Base-by-base conservation (phyloP, 2,329 filamentous ascomycete species). In the Botrytis hyacinthi region DNA sequence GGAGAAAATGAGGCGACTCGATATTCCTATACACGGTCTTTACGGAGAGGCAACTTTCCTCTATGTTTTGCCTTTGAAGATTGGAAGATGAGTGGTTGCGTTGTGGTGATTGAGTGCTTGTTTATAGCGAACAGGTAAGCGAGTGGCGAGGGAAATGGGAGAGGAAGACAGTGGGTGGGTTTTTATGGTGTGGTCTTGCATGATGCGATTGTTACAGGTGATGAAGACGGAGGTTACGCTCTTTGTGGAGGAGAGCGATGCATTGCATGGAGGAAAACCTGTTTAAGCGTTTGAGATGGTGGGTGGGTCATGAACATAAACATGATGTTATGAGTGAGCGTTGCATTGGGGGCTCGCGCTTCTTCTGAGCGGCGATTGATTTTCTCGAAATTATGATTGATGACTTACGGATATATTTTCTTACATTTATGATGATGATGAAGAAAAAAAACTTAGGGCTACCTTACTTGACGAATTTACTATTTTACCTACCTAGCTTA, bases 1-100 rank as follows among this genome's bases (percentile, higher is more conserved):
- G 76, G 76, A 75, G 73, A 78, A 72, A 75, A 73, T 71, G 79
- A 80, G 80, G 80, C 79, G 77, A 80, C 79, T 80, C 78, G 76
- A 74, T 57, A 29, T 32, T 70, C 48, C 66, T n/a, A n/a, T 57
- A 57, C 66, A 78, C 79, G 75, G 76, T 80, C 79, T 70, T 77
- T 78, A 78, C 75, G 76, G 77, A 76, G 77, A 76, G 75, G 75
- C 63, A 74, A 71, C 77, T 72, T 62, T 40, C 18, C 32, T 35
- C 16, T 29, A 57, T 57, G 12, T 61, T 42, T 29, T 22, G 26
- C 22, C 29, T 61, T 48, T 29, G 37, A 26, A 67, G 35, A 68
- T 57, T 20, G 35, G 60, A 62, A 7, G 37, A n/a, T 42, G 26
- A 26, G 18, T 29, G 48, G 35, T n/a, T 22, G 10, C 20, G 66